phyloP scores from a whole-genome alignment of 129 eudicot species.

The Centella asiatica region DNA sequence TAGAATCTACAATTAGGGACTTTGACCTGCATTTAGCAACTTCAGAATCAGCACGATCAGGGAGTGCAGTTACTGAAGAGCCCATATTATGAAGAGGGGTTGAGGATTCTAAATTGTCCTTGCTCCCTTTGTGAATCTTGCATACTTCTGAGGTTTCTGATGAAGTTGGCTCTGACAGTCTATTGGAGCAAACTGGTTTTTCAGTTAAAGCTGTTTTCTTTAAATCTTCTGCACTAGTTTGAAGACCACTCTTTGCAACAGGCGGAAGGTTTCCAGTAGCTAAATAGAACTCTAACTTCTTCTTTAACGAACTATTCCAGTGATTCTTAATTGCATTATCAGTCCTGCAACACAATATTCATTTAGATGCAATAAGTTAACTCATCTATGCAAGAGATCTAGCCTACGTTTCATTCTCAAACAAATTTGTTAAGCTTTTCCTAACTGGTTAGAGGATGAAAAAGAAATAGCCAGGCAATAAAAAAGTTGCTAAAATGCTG shows the following conservation, averaged over 20 bases:
- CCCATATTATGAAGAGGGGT: constrained; percentile 38
- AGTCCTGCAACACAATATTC: constrained; percentile 27
- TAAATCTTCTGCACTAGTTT: constrained; percentile 18
- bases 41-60: constrained; percentile 36
- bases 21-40: constrained; percentile 8
- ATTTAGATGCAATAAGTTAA: neutral
- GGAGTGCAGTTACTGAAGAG: constrained; percentile 31
- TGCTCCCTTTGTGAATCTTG: constrained; percentile 37
- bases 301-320: constrained; percentile 60
- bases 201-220: constrained; percentile 13
- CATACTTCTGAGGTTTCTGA: constrained; percentile 37
- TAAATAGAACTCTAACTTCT: constrained; percentile 44
- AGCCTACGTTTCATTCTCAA: too few relatives aligned
- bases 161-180: constrained; percentile 45
- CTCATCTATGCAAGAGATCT: neutral
- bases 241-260: constrained; percentile 26
- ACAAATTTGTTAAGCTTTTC: too few relatives aligned
- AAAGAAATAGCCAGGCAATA: too few relatives aligned
- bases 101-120: constrained; percentile 35
- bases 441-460: too few relatives aligned
- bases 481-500: too few relatives aligned
- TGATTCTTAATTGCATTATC: constrained; percentile 58
- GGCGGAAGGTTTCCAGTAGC: constrained; percentile 60
- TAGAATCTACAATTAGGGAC: constrained; percentile 14
- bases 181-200: constrained; percentile 17